Base-by-base conservation (phyloP, 441 rosid genomes). In the Gossypium trilobum region DNA sequence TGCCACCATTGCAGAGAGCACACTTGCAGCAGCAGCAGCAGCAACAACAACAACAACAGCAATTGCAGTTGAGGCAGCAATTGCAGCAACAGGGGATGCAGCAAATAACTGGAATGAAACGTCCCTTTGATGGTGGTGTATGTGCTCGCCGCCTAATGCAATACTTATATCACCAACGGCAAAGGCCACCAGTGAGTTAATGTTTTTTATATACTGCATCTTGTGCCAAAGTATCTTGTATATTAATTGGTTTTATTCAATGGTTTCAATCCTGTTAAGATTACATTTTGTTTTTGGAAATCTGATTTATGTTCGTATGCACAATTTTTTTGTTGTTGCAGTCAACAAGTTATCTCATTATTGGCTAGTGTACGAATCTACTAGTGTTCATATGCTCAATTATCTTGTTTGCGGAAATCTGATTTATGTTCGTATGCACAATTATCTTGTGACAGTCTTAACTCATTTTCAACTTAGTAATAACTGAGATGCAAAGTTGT, bases 61-160 rank as follows among this genome's bases (percentile, higher is more conserved):
- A 84, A 67, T 79, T 85, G 81, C 96, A 90, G 48, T 80, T 89
- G 82, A 85, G 85, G 79, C 98, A 88, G 81, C 95, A 91, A 70
- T 68, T 89, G 87, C 98, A 89, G 54, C 97, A 91, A 23, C 97
- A 90, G 79, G 86, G 87, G 71, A 82, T 90, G 84, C 99, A 90
- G 71, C 83, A 89, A 70, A 78, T 71, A 69, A 48, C 80, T 80
- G 72, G 75, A 36, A n/a, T 83, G 68, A 85, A 94, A 82, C 90
- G 89, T 56, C 87, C 88, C 66, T 81, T 74, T 79, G 99, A 95
- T 65, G 82, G 88, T 72, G 93, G 95, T 68, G 91, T 95, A 22
- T 92, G 99, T 75, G 91, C 96, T 66, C 96, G 99, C n/a, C 86
- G 98, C 71, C 73, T 95, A 78, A 95, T 91, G 99, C 98, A 95